Conservation (phyloP, 2,329 filamentous ascomycete genomes). For the Fusarium domesticum region DNA sequence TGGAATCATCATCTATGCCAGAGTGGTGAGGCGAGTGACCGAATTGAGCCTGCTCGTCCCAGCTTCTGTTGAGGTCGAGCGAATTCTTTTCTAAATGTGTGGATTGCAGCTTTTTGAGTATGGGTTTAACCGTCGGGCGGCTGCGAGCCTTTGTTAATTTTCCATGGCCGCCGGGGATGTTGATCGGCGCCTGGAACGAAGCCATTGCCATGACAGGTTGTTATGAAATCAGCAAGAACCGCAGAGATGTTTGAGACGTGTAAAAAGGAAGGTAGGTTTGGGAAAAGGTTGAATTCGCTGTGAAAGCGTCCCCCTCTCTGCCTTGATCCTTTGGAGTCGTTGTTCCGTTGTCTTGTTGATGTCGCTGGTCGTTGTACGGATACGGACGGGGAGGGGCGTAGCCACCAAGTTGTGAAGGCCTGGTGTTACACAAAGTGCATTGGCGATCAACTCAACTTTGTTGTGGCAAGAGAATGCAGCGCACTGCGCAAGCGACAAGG, state of each 20-base stretch:
- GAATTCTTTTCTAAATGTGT: conserved; percentile 61
- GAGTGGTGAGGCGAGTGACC: conserved; percentile 29
- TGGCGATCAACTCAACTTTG: conserved; percentile 6
- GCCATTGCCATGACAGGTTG: conserved; percentile 23
- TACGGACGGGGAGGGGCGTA: conserved; percentile 24
- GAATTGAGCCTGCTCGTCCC: conserved; percentile 51
- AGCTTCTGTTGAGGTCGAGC: conserved; percentile 58
- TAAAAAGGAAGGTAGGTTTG: background rate
- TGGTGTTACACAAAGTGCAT: conserved; percentile 22
- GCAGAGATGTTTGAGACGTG: background rate
- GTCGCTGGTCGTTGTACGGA: conserved; percentile 25
- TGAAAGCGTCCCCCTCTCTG: background rate
- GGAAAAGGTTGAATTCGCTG: background rate
- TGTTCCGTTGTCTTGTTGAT: conserved; percentile 8
- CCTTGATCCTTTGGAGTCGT: background rate
- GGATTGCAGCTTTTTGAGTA: conserved; percentile 55
- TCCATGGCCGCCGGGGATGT: conserved; percentile 21
- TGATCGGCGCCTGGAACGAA: conserved; percentile 22
- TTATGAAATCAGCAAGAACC: conserved; percentile 3
- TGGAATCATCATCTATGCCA: conserved; percentile 27
- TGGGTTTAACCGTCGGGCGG: conserved; percentile 56
- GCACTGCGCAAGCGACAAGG: conserved; percentile 13
- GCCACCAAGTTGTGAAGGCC: conserved; percentile 24
- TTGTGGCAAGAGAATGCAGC: background rate
- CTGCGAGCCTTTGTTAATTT: conserved; percentile 45